Conservation (phyloP, 108 stramenopile species). For the Discostella stelligeroides region DNA sequence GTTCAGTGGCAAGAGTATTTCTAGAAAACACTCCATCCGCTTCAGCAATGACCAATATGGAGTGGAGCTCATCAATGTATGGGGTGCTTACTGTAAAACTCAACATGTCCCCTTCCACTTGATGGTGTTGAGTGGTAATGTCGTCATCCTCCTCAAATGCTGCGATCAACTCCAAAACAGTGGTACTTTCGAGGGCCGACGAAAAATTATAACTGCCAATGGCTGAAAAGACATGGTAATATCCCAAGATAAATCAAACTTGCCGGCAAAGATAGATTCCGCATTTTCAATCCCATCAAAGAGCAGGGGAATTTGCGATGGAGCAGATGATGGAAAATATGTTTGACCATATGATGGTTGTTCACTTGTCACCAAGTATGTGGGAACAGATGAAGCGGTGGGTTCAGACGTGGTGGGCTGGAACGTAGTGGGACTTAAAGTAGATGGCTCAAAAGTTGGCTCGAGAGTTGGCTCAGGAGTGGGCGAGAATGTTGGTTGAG, state of each 20-base stretch:
- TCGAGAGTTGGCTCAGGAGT: too few relatives aligned
- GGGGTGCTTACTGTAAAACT: background rate
- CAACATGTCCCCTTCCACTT: conserved; percentile 5
- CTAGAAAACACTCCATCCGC: conserved; percentile 7
- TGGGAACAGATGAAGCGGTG: too few relatives aligned
- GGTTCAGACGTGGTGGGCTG: too few relatives aligned
- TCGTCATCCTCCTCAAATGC: background rate
- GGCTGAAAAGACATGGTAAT: conserved; percentile 1
- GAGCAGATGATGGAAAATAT: conserved; percentile 7
- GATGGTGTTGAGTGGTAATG: background rate
- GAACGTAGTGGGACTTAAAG: too few relatives aligned
- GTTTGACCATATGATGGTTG: too few relatives aligned
- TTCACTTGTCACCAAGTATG: too few relatives aligned
- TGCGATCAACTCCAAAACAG: background rate
- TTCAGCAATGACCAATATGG: conserved; percentile 13
- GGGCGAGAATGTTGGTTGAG: too few relatives aligned
- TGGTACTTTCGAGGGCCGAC: conserved; percentile 6
- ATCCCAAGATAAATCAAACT: conserved; percentile 8
- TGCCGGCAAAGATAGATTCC: background rate
- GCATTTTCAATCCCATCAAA: conserved; percentile 15
- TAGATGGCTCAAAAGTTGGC: too few relatives aligned
- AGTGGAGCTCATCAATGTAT: conserved; percentile 1
- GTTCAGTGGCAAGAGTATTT: background rate
- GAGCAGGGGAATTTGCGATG: background rate
- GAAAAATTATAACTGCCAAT: conserved; percentile 2